Base-by-base conservation (phyloP, 75 land plant species). In the Pinus albicaulis region DNA sequence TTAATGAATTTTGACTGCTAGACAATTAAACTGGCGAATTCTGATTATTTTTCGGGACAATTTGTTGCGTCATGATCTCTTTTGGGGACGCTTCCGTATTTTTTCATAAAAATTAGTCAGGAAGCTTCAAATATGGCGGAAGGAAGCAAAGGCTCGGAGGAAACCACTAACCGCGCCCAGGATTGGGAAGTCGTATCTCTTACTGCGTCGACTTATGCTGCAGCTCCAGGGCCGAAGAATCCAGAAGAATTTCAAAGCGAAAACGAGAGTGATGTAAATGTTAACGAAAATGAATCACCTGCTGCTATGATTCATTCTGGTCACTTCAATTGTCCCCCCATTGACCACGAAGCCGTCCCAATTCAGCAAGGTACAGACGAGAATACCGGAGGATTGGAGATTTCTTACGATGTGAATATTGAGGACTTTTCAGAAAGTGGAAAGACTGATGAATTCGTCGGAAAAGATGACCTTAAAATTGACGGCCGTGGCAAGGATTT, bases 161-260 rank as follows among this genome's bases (percentile, higher is more conserved):
- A 59, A 20, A 23, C 8, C 23, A 59, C 61, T 5, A 23, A 20
- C 23, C 61, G 22, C 23, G 61, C 8, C 20, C 61, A 59, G 63
- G 92, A 88, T 16, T 91, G 92, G 92, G 90, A 91, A 78, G 92
- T 88, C 34, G 92, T 91, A 44, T 88, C 90, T 26, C 86, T 91
- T 15, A 88, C 90, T 10, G 88, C 90, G 71, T 91, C 92, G 20
- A 75, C 92, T n/a, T 91, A 91, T 86, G 92, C 86, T 74, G 88
- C 92, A 79, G 72, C 84, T 64, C 90, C 88, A 57, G 84, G 85
- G 80, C 86, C 80, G 8, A 31, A 55, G 5, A 68, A 38, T 22
- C 71, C 71, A 8, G 24, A 68, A 2, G 71, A 68, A 41, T 68
- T 52, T 68, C 31, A 19, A 25, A 5, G 57, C 74, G 1, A 23